Evolutionary conservation across 2,329 filamentous ascomycete genomes (phyloP).

Genomic region (Raffaelea arxii): DNA sequence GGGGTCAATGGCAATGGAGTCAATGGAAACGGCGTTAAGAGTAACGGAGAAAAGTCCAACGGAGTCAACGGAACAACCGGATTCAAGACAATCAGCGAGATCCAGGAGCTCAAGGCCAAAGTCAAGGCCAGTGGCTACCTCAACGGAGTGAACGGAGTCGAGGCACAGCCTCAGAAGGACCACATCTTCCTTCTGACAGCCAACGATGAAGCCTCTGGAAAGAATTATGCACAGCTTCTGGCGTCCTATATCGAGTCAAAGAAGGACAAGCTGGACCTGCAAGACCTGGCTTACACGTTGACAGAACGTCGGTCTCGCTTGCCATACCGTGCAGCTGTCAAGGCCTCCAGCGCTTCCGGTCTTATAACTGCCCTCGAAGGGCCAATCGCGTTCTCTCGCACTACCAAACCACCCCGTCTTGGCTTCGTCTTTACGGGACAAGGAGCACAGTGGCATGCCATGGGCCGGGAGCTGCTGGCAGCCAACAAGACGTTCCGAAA

Average conservation of each 20-base stretch:
- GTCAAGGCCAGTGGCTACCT: not conserved
- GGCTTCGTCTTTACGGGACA: conserved; percentile 16
- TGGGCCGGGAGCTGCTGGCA: not conserved
- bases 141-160: not conserved
- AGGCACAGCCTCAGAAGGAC: not conserved
- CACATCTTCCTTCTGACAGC: not conserved
- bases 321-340: not conserved
- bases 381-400: not conserved
- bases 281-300: conserved; percentile 14
- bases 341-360: not conserved
- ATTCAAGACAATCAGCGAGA: too few relatives aligned
- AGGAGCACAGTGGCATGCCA: conserved; percentile 15
- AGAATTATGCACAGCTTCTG: not conserved
- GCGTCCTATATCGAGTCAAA: not conserved
- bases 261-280: conserved; percentile 1
- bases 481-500: not conserved
- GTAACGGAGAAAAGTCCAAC: too few relatives aligned
- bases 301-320: conserved; percentile 10
- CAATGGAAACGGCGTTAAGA: too few relatives aligned
- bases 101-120: not conserved
- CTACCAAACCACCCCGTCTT: not conserved
- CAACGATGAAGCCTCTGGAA: not conserved
- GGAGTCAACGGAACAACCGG: too few relatives aligned
- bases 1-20: too few relatives aligned
- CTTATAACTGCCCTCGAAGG: not conserved